Conservation (phyloP, 2,329 filamentous ascomycete species). For the Pseudocercospora musae region DNA sequence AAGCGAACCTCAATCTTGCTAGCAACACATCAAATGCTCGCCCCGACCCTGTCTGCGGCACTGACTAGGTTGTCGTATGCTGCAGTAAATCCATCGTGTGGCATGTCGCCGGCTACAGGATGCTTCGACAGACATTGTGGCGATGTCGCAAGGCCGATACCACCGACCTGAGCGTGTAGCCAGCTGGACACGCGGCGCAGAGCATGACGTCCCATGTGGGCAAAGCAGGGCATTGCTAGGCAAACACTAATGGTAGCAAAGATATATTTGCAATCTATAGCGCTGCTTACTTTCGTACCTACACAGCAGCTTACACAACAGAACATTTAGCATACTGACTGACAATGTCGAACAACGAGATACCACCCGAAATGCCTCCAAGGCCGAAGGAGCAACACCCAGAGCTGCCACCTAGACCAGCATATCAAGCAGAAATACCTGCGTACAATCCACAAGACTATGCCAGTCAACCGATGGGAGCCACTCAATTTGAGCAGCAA, state of each 20-base stretch:
- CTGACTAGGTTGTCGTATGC: not conserved
- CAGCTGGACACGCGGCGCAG: not conserved
- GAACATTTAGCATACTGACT: not conserved
- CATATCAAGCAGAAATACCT: conserved; percentile 6
- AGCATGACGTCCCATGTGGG: conserved; percentile 1
- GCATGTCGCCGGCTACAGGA: not conserved
- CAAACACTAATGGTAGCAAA: not conserved
- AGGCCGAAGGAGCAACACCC: conserved; percentile 10
- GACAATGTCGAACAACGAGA: not conserved
- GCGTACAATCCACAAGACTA: conserved; percentile 18
- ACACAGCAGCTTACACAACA: not conserved
- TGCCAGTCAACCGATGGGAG: conserved; percentile 6
- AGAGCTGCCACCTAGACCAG: not conserved
- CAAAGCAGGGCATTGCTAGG: not conserved
- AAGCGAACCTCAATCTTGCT: not conserved
- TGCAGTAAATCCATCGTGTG: not conserved
- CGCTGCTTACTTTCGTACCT: not conserved
- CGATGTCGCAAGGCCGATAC: not conserved
- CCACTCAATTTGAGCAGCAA: conserved; percentile 3
- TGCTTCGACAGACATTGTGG: not conserved
- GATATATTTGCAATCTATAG: not conserved
- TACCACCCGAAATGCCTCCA: conserved; percentile 12
- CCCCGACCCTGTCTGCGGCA: not conserved
- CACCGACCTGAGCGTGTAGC: not conserved
- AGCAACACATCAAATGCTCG: not conserved